Base-by-base conservation (phyloP, 495 filamentous ascomycete genomes). In the Penicillium arizonense region DNA sequence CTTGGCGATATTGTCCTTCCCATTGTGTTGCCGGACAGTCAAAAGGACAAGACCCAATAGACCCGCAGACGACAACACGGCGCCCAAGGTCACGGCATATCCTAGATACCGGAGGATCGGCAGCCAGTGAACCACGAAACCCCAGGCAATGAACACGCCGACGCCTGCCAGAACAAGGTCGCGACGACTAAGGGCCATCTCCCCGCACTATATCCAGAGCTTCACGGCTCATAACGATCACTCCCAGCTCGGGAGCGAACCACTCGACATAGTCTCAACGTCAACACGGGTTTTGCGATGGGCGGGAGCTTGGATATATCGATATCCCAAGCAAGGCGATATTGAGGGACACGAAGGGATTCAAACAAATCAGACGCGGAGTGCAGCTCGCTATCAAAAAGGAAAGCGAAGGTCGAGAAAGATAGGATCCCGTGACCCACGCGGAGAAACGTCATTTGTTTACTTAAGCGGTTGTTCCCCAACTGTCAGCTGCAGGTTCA, bases 111-210 rank as follows among this genome's bases (percentile, higher is more conserved):
- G 88, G 36, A 96, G 77, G 33, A 82, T 60, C 9, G 92, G 91
- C 62, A 88, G 72, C 87, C 88, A 94, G 72, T 85, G 82, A 53
- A 89, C 83, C 30, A 84, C 80, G 64, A 88, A 84, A 18, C 88
- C 89, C 91, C 91, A 97, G 56, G 90, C 82, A 59, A 97, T 78
- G 68, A 96, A 96, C 57, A 69, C 79, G 65, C 78, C 82, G 58
- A 89, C 70, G 62, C 80, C 81, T 59, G 87, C 83, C 60, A 91
- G 61, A 64, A 84, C 75, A 63, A 91, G 76, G 80, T 94, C 79
- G 79, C 85, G 84, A 74, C 81, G 80, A 69, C 79, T 83, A 77
- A 93, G 82, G 80, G 81, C 83, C 89, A 94, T 96, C 63, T 77
- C 72, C 73, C 65, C 68, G 46, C 42, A 58, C 39, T 53, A 32